A percentile compares a stretch with the other conserved stretches of the same genome.
Conservation (phyloP, 495 filamentous ascomycete genomes). For the Penicillium salamii region DNA sequence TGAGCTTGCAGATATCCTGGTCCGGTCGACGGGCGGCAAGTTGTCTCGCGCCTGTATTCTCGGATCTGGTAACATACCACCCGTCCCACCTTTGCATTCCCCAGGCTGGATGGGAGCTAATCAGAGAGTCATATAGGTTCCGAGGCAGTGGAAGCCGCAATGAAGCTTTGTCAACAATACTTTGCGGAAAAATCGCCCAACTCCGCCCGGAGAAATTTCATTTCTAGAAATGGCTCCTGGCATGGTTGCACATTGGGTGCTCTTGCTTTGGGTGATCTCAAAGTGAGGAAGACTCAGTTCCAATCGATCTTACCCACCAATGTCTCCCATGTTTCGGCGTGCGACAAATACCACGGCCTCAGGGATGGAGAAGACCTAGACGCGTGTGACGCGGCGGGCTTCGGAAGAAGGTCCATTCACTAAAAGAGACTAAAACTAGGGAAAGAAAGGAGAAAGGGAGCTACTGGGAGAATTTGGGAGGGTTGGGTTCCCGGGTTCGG, state of each 20-base stretch:
- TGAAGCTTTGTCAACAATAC: slow-evolving; percentile 50
- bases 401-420: no score
- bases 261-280: slow-evolving; percentile 53
- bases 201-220: slow-evolving; percentile 43
- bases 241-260: slow-evolving; percentile 63
- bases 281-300: slow-evolving; percentile 30
- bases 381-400: no score
- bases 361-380: background rate
- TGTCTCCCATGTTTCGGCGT: background rate
- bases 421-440: no score
- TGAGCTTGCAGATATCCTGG: slow-evolving; percentile 21
- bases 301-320: background rate
- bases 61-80: slow-evolving; percentile 18
- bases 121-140: slow-evolving; percentile 8
- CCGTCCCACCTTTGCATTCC: slow-evolving; percentile 6
- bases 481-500: no score
- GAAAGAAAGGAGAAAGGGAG: no score
- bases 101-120: background rate
- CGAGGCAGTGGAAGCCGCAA: slow-evolving; percentile 57
- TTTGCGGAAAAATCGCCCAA: slow-evolving; percentile 17
- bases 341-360: background rate
- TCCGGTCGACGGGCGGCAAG: slow-evolving; percentile 21
- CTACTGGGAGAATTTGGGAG: no score
- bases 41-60: slow-evolving; percentile 30
- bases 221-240: slow-evolving; percentile 56